phyloP scores from a whole-genome alignment of 2,329 filamentous ascomycete genomes.

The Aspergillus brasiliensis region DNA sequence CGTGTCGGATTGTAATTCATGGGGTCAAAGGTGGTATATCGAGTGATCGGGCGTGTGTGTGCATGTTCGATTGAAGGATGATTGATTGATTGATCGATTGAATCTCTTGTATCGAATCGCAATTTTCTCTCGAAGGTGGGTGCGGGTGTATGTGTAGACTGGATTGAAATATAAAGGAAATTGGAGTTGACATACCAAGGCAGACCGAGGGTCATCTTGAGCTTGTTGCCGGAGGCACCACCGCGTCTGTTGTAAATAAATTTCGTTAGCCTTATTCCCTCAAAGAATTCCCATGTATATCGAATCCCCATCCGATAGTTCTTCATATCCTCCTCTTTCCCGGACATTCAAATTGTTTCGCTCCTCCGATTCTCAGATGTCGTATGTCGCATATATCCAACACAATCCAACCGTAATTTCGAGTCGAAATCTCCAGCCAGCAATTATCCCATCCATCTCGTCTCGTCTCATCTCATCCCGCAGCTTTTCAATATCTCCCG shows the following conservation, averaged over 20 bases:
- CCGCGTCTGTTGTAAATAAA: constrained; percentile 56
- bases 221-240: constrained; percentile 94
- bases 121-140: constrained; percentile 17
- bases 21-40: constrained; percentile 3
- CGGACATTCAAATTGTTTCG: too few relatives aligned
- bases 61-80: background rate
- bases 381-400: too few relatives aligned
- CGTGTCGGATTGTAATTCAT: constrained; percentile 10
- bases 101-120: background rate
- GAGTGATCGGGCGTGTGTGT: background rate
- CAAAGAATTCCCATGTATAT: too few relatives aligned
- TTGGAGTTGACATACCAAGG: constrained; percentile 77
- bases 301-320: too few relatives aligned
- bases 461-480: background rate
- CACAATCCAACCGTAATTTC: too few relatives aligned
- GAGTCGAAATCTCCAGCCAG: too few relatives aligned
- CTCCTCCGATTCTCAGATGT: too few relatives aligned
- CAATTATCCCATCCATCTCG: background rate
- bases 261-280: constrained; percentile 22
- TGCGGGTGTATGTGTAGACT: too few relatives aligned
- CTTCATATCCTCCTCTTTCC: too few relatives aligned
- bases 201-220: constrained; percentile 99
- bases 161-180: constrained; percentile 14
- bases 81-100: too few relatives aligned
- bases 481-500: background rate